These are phyloP conservation scores for Botryotinia convoluta DNA, from an alignment of 2,329 filamentous ascomycete genomes.

Conservation along the genomic window DNA sequence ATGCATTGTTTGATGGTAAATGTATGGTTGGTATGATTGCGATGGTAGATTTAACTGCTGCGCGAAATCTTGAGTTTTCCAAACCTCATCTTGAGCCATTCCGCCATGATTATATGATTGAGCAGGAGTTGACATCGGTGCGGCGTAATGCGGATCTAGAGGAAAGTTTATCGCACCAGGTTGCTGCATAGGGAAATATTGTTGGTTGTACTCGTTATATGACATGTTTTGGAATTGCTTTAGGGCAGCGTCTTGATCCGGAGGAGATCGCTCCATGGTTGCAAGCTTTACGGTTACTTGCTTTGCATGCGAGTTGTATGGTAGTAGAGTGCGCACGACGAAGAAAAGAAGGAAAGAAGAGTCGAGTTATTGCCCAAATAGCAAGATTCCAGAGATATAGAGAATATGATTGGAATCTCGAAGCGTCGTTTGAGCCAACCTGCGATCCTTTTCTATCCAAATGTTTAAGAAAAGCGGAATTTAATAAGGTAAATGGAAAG, in stretches of 20 bases:
- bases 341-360: background rate
- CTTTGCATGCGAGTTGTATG: background rate
- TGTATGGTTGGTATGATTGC: conserved; percentile 1
- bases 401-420: background rate
- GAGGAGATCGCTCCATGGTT: conserved; percentile 9
- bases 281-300: background rate
- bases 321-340: background rate
- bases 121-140: background rate
- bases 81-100: background rate
- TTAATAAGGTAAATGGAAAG: background rate
- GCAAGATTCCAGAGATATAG: background rate
- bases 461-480: background rate
- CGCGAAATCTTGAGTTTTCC: background rate
- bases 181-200: background rate
- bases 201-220: conserved; percentile 16
- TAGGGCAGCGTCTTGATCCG: background rate
- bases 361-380: background rate
- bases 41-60: conserved; percentile 7
- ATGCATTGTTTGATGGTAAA: background rate
- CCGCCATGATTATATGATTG: background rate
- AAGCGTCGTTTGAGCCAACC: background rate
- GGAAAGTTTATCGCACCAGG: background rate
- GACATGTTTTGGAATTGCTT: background rate
- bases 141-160: background rate
- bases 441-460: background rate